These are phyloP conservation scores for Vanilla planifolia DNA, from an alignment of 106 monocot genomes.

Conservation along the genomic window DNA sequence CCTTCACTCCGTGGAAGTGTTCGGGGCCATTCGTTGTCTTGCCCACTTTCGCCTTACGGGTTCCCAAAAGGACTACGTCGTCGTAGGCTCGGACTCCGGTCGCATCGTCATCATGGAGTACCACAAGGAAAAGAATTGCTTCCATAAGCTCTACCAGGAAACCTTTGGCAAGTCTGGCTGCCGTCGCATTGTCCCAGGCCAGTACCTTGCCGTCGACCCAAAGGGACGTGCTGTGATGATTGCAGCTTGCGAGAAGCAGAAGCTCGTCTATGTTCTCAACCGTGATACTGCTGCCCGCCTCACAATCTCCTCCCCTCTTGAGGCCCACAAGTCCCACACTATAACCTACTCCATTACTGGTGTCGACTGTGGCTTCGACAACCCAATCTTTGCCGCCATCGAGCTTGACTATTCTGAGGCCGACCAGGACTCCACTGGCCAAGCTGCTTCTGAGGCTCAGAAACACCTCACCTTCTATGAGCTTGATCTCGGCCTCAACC, in stretches of 20 bases:
- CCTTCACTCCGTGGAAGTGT: constrained; percentile 89
- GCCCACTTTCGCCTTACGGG: constrained; percentile 97
- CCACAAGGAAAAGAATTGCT: constrained; percentile 46
- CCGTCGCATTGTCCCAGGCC: constrained; percentile 92
- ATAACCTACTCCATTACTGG: constrained; percentile 65
- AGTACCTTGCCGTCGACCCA: constrained; percentile 88
- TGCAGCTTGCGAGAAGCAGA: constrained; percentile 97
- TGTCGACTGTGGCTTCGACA: constrained; percentile 94
- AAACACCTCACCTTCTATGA: constrained; percentile 99
- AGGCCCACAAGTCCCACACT: constrained; percentile 93
- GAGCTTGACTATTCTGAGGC: constrained; percentile 96
- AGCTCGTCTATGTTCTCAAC: constrained; percentile 96
- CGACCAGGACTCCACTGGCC: constrained; percentile 79
- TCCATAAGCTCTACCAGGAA: constrained; percentile 96
- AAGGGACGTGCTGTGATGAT: constrained; percentile 95
- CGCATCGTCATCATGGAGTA: constrained; percentile 95
- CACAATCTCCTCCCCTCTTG: constrained; percentile 92
- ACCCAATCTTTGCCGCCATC: constrained; percentile 88
- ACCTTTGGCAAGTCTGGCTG: constrained; percentile 99
- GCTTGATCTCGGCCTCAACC: constrained; percentile 92
- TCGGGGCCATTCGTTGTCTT: constrained; percentile 83
- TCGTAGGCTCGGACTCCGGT: constrained; percentile 96
- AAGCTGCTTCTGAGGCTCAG: constrained; percentile 82
- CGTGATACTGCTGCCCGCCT: constrained; percentile 79
- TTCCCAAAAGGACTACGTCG: constrained; percentile 86